Base-by-base conservation (phyloP, 441 rosid genomes). In the Raphanus hybrid region DNA sequence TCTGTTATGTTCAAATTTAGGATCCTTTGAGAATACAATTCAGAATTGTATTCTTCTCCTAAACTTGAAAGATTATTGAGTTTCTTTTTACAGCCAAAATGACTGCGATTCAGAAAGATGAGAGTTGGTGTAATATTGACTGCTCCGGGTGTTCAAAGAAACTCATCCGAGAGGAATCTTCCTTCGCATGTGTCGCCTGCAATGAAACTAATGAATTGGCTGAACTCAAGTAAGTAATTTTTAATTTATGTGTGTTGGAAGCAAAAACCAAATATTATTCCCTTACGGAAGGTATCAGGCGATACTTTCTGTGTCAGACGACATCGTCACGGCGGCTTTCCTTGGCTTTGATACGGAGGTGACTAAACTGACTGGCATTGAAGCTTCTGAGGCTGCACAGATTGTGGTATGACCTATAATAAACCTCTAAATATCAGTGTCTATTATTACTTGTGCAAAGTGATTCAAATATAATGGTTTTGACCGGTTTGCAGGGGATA, bases 401-500 rank as follows among this genome's bases (percentile, higher is more conserved):
- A 52, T 52, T 52, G 58, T 52, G 58, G 58, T 52, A 52, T n/a
- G 16, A n/a, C 54, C 16, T 48, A 48, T n/a, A 48, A n/a, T n/a
- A n/a, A 48, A 48, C 16, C 16, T 48, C 16, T n/a, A 48, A 48
- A 12, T 48, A 48, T n/a, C 54, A 48, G 54, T 2, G 6, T 48
- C 16, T n/a, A n/a, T 48, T 12, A 45, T 48, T 48, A 48, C 6
- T 48, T 48, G 54, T 48, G 16, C 7, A n/a, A 48, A 48, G 16
- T 48, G 16, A 45, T 45, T 45, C 54, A 48, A 12, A n/a, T 48
- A 48, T 48, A 48, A 48, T 48, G 54, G 54, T n/a, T 48, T 48
- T 48, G 14, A 12, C 54, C 0, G 8, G 54, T 48, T 48, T 48
- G 16, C 54, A 48, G 16, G 6, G 54, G 54, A n/a, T 48, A 48